Evolutionary conservation across 768 basidiomycete species (phyloP).

Genomic region (Termitomyces sp.): DNA sequence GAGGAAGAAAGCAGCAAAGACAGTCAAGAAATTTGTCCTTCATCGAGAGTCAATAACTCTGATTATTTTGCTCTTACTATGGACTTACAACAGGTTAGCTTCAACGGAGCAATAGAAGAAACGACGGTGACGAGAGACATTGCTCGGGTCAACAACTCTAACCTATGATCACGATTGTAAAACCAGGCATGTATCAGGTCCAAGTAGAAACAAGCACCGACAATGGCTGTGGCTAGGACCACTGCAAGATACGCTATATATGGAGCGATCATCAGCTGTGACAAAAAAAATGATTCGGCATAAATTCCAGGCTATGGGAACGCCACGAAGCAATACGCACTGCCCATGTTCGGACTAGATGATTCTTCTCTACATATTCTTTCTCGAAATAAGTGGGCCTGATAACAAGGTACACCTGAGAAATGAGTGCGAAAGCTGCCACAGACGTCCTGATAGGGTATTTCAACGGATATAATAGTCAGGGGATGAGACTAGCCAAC

Average conservation of each 20-base stretch:
- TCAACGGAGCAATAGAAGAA: constrained; percentile 49
- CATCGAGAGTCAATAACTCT: not conserved
- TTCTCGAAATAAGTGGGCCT: constrained; percentile 29
- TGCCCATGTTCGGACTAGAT: constrained; percentile 28
- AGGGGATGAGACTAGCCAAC: constrained; percentile 20
- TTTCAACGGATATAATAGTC: not conserved
- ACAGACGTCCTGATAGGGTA: constrained; percentile 29
- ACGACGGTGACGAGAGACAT: constrained; percentile 39
- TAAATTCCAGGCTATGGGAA: not conserved
- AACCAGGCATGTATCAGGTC: not conserved
- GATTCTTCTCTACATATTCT: constrained; percentile 26
- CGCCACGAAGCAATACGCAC: constrained; percentile 19
- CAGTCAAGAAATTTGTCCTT: constrained; percentile 36
- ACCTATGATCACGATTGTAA: constrained; percentile 20
- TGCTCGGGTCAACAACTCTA: constrained; percentile 28
- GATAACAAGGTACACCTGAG: constrained; percentile 43
- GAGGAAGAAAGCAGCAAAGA: constrained; percentile 33
- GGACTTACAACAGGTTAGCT: constrained; percentile 27
- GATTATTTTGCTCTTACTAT: not conserved
- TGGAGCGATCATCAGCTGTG: constrained; percentile 36
- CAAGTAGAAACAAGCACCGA: constrained; percentile 17
- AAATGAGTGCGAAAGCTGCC: constrained; percentile 35
- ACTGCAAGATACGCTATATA: constrained; percentile 34
- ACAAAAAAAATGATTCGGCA: not conserved
- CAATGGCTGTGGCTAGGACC: constrained; percentile 35